Conservation (phyloP, 2,329 filamentous ascomycete genomes). For the Epichloe uncinata region DNA sequence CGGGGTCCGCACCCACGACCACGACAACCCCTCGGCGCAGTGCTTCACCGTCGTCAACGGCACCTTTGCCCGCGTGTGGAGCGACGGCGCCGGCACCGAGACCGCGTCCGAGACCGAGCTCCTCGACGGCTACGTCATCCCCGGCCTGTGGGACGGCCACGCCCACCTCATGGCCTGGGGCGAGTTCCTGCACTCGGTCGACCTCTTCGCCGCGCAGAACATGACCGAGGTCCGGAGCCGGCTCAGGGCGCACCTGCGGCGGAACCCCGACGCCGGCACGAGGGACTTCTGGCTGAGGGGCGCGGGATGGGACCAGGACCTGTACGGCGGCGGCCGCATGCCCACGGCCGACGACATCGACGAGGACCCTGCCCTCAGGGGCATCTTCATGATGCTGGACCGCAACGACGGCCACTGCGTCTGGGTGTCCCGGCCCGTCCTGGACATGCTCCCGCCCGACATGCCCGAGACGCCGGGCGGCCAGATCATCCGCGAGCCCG, state of each 20-base stretch:
- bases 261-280: slow-evolving; percentile 37
- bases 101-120: no score
- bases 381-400: slow-evolving; percentile 54
- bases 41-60: slow-evolving; percentile 45
- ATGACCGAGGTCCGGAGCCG: slow-evolving; percentile 40
- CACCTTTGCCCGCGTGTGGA: slow-evolving; percentile 35
- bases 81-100: slow-evolving; percentile 8
- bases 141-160: slow-evolving; percentile 59
- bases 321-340: slow-evolving; percentile 43
- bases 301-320: slow-evolving; percentile 58
- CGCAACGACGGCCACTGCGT: slow-evolving; percentile 58
- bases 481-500: slow-evolving; percentile 46
- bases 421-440: slow-evolving; percentile 52
- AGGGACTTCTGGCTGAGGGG: slow-evolving; percentile 50
- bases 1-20: slow-evolving; percentile 23
- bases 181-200: slow-evolving; percentile 52
- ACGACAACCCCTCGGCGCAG: slow-evolving; percentile 24
- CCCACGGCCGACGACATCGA: slow-evolving; percentile 48
- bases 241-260: slow-evolving; percentile 35
- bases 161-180: slow-evolving; percentile 54
- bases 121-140: slow-evolving; percentile 40
- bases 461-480: slow-evolving; percentile 46
- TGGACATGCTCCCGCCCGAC: slow-evolving; percentile 42
- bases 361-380: slow-evolving; percentile 34
- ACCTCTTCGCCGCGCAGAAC: slow-evolving; percentile 46